Evolutionary conservation across 2,329 filamentous ascomycete species (phyloP).

Genomic region (Phialocephala sp.): DNA sequence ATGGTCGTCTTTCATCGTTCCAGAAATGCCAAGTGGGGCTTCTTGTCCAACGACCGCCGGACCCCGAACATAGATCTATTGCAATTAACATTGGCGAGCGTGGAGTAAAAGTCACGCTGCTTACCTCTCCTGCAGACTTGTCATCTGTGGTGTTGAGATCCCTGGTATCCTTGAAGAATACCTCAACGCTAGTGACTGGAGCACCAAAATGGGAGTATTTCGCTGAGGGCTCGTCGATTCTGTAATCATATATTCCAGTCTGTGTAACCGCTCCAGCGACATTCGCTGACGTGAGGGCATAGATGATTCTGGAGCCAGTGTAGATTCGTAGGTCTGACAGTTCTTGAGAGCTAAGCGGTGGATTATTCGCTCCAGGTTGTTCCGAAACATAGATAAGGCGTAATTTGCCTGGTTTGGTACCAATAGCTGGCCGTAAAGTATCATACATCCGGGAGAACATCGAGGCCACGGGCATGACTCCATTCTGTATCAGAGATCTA

Average conservation of each 20-base stretch:
- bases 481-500: constrained; percentile 69
- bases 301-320: constrained; percentile 79
- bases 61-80: constrained; percentile 73
- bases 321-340: constrained; percentile 84
- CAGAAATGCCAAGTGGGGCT: constrained; percentile 66
- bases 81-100: constrained; percentile 21
- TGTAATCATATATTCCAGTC: constrained; percentile 87
- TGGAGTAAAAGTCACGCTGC: constrained; percentile 36
- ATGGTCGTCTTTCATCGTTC: constrained; percentile 72
- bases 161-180: constrained; percentile 71
- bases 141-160: constrained; percentile 68
- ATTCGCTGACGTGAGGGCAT: constrained; percentile 79
- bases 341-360: constrained; percentile 69
- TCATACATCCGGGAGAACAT: constrained; percentile 67
- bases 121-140: constrained; percentile 66
- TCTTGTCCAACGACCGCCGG: constrained; percentile 75
- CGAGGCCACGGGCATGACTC: constrained; percentile 73
- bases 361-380: constrained; percentile 65
- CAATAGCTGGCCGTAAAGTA: constrained; percentile 62
- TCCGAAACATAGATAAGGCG: constrained; percentile 84
- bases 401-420: constrained; percentile 71
- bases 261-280: constrained; percentile 93
- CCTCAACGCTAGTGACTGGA: constrained; percentile 79
- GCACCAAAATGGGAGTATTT: constrained; percentile 76
- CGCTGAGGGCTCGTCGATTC: constrained; percentile 53